A percentile compares a stretch with the other conserved stretches of the same genome.
These are phyloP conservation scores for Periglandula ipomoeae DNA, from an alignment of 2,329 filamentous ascomycete genomes.

Conservation along the genomic window DNA sequence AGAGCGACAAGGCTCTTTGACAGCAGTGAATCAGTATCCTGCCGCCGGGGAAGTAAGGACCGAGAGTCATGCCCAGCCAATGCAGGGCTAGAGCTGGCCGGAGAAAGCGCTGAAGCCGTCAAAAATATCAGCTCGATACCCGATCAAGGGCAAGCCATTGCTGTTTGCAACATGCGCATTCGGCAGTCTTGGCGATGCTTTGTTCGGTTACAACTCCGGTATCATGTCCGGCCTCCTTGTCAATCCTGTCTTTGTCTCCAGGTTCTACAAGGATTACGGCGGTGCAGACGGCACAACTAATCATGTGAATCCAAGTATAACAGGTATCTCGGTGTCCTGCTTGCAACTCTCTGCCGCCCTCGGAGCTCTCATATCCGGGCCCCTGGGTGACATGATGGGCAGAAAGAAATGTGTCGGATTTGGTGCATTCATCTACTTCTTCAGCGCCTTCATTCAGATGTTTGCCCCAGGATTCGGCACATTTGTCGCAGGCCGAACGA, in stretches of 20 bases:
- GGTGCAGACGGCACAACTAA: slow-evolving; percentile 6
- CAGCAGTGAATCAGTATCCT: too few species aligned
- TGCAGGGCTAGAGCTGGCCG: neutral
- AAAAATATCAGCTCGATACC: slow-evolving; percentile 5
- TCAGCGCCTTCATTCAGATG: slow-evolving; percentile 11
- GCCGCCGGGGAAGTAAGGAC: too few species aligned
- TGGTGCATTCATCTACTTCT: slow-evolving; percentile 11
- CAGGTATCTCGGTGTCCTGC: slow-evolving; percentile 10
- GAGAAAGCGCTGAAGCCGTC: slow-evolving; percentile 8
- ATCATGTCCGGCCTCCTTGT: slow-evolving; percentile 11
- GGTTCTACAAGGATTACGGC: slow-evolving; percentile 10
- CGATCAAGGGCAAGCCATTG: slow-evolving; percentile 10
- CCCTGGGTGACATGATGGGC: slow-evolving; percentile 10
- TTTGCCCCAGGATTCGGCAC: slow-evolving; percentile 10
- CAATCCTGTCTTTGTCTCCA: slow-evolving; percentile 10
- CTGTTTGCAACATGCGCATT: slow-evolving; percentile 11
- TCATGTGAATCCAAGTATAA: slow-evolving; percentile 9
- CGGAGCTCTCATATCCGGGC: slow-evolving; percentile 7
- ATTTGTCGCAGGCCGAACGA: slow-evolving; percentile 8
- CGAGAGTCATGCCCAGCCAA: neutral
- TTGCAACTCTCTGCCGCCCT: slow-evolving; percentile 10
- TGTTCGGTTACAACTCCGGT: slow-evolving; percentile 10
- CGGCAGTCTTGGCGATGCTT: slow-evolving; percentile 10
- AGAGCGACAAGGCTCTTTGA: neutral
- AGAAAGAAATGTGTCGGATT: slow-evolving; percentile 10